Evolutionary conservation across 371 early-diverging fungal species (phyloP), one percentile per base, ranked within the genome.

Genomic region (Mucor indicus): DNA sequence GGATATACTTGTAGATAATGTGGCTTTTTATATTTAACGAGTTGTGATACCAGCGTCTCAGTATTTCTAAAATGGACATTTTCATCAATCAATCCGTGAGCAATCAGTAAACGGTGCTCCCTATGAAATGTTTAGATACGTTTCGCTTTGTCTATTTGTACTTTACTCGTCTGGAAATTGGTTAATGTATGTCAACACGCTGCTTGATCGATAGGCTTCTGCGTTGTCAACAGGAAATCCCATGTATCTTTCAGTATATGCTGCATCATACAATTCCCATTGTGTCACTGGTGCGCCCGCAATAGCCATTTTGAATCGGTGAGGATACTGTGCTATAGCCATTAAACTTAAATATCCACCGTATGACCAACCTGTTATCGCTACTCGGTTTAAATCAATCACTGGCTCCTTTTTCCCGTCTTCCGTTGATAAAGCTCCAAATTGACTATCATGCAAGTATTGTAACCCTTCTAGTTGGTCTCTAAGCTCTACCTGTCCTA

Each of bases 211-310:
- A 54, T 86, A 90, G 0, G 69, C 80, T 13, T 67, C 63, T 15
- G 49, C 46, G 46, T 85, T 77, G 22, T 75, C 78, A 11, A 47
- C 38, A 0, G 79, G 78, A 1, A 83, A 48, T 0, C 89, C 89
- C 78, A 91, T 79, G 48, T 89, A 90, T 2, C 89, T 76, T 54
- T 91, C 92, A 4, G 89, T 85, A 47, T 91, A 90, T 0, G 89
- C 89, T 9, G 85, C 72, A 65, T 89, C 88, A 53, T 91, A 88
- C 24, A 81, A 50, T 35, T 80, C 79, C 85, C 85, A 88, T 15
- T 79, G 73, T 1, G 86, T 83, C 0, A 91, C 90, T 0, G 92
- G 92, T 1, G 92, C 90, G 2, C 90, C 90, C 2, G 88, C 84
- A 52, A 91, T 72, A 1, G 84, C 79, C 39, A 87, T 59, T 48